Conservation (phyloP, 2,329 filamentous ascomycete genomes). For the Paracorniculantispora psalliotae region DNA sequence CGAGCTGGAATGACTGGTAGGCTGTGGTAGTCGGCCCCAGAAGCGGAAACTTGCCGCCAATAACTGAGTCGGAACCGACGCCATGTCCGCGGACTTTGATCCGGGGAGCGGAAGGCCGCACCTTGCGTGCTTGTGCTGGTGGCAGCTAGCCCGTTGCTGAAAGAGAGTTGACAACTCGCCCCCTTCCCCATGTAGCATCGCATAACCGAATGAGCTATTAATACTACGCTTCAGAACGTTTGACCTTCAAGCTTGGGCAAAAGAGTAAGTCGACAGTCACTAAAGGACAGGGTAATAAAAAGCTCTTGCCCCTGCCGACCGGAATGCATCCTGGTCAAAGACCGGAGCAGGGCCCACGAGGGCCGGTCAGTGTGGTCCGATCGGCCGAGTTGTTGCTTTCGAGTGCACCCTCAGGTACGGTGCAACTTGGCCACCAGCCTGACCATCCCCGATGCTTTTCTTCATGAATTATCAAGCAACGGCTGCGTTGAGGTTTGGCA, state of each 20-base stretch:
- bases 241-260: background rate
- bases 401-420: background rate
- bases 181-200: no score
- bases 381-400: slow-evolving; percentile 4
- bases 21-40: background rate
- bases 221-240: no score
- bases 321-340: background rate
- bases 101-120: background rate
- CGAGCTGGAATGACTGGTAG: background rate
- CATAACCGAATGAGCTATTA: no score
- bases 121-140: background rate
- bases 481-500: no score
- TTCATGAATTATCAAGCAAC: no score
- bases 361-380: background rate
- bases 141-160: background rate
- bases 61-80: background rate
- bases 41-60: slow-evolving; percentile 7
- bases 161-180: background rate
- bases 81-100: slow-evolving; percentile 12
- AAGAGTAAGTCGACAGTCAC: background rate
- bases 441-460: no score
- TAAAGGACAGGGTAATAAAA: background rate
- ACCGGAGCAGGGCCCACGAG: background rate
- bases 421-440: background rate
- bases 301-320: background rate